These are phyloP conservation scores for Arabis hirsuta DNA, from an alignment of 345 rosid genomes.

Conservation along the genomic window DNA sequence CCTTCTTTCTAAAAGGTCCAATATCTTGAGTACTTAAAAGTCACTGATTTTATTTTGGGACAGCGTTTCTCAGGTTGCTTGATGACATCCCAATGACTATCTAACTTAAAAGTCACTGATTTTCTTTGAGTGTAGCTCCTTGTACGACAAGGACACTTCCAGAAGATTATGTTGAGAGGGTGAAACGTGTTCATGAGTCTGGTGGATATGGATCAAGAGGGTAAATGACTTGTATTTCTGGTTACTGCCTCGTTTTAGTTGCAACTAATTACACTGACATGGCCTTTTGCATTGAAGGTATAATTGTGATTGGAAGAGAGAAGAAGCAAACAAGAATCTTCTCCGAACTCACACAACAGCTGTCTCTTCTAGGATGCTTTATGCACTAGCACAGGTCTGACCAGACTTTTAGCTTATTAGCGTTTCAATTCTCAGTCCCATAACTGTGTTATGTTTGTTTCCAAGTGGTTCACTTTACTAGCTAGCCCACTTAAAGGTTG, in stretches of 20 bases:
- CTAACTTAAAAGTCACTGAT: too few species aligned
- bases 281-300: constrained; percentile 51
- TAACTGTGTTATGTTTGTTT: too few species aligned
- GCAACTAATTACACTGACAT: not conserved
- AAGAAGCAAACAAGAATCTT: constrained; percentile 41
- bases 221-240: constrained; percentile 44
- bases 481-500: constrained; percentile 13
- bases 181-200: constrained; percentile 74
- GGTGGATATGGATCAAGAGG: constrained; percentile 97
- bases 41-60: constrained; percentile 2
- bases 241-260: constrained; percentile 4
- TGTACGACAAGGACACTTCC: constrained; percentile 75
- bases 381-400: constrained; percentile 80
- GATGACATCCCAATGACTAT: not conserved
- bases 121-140: constrained; percentile 62
- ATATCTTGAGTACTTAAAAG: constrained; percentile 14
- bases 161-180: constrained; percentile 86
- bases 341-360: constrained; percentile 96
- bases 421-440: not conserved
- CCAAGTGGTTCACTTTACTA: too few species aligned
- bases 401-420: constrained; percentile 2
- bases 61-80: not conserved
- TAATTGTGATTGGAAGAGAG: constrained; percentile 88
- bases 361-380: constrained; percentile 89
- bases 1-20: constrained; percentile 84